Evolutionary conservation across 805 yeast genomes (phyloP).

Genomic region (Starmerella apis): DNA sequence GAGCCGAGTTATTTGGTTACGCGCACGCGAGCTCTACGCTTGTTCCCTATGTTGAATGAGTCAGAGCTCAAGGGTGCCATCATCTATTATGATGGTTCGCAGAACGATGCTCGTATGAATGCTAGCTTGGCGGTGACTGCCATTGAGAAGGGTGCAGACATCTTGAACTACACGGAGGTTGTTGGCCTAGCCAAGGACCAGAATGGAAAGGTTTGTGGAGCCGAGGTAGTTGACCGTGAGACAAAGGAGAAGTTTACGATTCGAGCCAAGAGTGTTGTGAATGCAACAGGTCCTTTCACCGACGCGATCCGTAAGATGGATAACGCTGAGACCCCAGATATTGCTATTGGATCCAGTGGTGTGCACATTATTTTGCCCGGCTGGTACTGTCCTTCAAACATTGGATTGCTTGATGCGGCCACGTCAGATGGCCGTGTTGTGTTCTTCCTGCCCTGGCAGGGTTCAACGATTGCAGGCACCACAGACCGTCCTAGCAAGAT

Average conservation of each 20-base stretch:
- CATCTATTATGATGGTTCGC: slow-evolving; percentile 91
- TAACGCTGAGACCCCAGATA: slow-evolving; percentile 43
- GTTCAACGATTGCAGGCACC: slow-evolving; percentile 91
- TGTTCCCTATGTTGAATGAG: slow-evolving; percentile 79
- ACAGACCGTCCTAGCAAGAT: slow-evolving; percentile 67
- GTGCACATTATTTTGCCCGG: slow-evolving; percentile 89
- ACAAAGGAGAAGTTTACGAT: slow-evolving; percentile 55
- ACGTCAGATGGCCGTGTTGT: slow-evolving; percentile 93
- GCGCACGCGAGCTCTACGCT: slow-evolving; percentile 52
- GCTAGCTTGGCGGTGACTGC: slow-evolving; percentile 79
- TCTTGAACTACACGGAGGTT: slow-evolving; percentile 77
- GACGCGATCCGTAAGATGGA: slow-evolving; percentile 83
- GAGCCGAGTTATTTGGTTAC: slow-evolving; percentile 65
- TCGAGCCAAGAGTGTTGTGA: slow-evolving; percentile 64
- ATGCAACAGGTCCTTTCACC: slow-evolving; percentile 91
- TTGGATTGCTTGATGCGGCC: slow-evolving; percentile 84
- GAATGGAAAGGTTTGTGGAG: slow-evolving; percentile 56
- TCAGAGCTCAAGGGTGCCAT: slow-evolving; percentile 75
- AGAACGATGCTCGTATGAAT: slow-evolving; percentile 87
- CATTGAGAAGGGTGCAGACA: slow-evolving; percentile 76
- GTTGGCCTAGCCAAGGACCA: slow-evolving; percentile 58
- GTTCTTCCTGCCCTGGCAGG: slow-evolving; percentile 97
- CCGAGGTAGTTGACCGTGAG: slow-evolving; percentile 51
- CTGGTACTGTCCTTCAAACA: slow-evolving; percentile 73
- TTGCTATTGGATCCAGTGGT: slow-evolving; percentile 93